Conservation (phyloP, 352 stramenopile genomes). For the Phytophthora tentaculata region DNA sequence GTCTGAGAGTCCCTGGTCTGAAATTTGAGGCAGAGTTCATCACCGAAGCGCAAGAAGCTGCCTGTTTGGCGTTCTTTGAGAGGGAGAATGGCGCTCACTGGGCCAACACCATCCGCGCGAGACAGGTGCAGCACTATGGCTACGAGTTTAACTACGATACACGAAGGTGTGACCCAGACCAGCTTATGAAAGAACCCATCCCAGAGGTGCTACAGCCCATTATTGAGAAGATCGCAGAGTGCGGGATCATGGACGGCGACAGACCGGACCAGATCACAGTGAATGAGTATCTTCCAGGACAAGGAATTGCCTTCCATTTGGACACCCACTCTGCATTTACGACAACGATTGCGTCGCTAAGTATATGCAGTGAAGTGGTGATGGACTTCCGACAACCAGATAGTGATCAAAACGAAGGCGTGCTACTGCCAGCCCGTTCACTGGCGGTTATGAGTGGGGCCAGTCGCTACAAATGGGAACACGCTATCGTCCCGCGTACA, state of each 20-base stretch:
- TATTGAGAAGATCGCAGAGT: slow-evolving; percentile 55
- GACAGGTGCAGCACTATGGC: slow-evolving; percentile 90
- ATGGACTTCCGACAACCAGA: slow-evolving; percentile 86
- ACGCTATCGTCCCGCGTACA: slow-evolving; percentile 81
- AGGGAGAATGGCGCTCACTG: slow-evolving; percentile 55
- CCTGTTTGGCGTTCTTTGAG: slow-evolving; percentile 68
- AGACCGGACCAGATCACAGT: slow-evolving; percentile 83
- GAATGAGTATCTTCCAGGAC: slow-evolving; percentile 91
- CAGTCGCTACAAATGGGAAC: slow-evolving; percentile 89
- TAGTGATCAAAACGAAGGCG: slow-evolving; percentile 54
- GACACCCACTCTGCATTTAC: slow-evolving; percentile 91
- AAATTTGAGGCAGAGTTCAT: slow-evolving; percentile 72
- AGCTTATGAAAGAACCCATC: slow-evolving; percentile 58
- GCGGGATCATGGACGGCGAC: slow-evolving; percentile 60
- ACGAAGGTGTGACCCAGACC: slow-evolving; percentile 56
- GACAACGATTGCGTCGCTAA: slow-evolving; percentile 82
- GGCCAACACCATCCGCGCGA: slow-evolving; percentile 77
- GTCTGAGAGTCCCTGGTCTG: slow-evolving; percentile 64
- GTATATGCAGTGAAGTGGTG: slow-evolving; percentile 78
- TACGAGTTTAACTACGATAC: slow-evolving; percentile 91
- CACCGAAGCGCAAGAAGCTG: slow-evolving; percentile 56
- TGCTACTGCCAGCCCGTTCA: slow-evolving; percentile 74
- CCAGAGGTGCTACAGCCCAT: slow-evolving; percentile 49
- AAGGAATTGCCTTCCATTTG: slow-evolving; percentile 89
- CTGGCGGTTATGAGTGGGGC: slow-evolving; percentile 86